Conservation (phyloP, 1,139 yeast genomes). For the Spencermartinsiella ligniputridi region DNA sequence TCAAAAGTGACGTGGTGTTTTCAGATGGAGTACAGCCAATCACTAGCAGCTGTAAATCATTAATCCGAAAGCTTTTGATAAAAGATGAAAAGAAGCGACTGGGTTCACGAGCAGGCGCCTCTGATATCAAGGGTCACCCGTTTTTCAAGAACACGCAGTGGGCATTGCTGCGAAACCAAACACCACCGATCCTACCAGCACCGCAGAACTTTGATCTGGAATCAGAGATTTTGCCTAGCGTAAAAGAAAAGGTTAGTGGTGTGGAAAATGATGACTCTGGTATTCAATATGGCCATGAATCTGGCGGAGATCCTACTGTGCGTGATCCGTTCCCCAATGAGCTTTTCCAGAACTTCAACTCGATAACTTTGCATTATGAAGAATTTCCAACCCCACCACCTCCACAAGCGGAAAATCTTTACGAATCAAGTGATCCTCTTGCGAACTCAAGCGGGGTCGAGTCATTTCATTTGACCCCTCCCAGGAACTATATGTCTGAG, state of each 20-base stretch:
- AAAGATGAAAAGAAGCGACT: constrained; percentile 85
- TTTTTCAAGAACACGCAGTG: constrained; percentile 90
- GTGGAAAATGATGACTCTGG: constrained; percentile 31
- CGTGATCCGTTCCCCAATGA: constrained; percentile 37
- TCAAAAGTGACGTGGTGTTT: constrained; percentile 79
- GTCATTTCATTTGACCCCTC: background rate
- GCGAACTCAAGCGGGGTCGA: constrained; percentile 1
- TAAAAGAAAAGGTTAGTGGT: constrained; percentile 31
- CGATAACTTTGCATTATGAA: constrained; percentile 80
- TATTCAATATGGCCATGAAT: constrained; percentile 9
- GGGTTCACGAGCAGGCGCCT: constrained; percentile 91
- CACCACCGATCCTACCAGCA: constrained; percentile 93
- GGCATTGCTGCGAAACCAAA: constrained; percentile 88
- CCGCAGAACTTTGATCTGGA: constrained; percentile 54
- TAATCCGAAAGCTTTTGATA: constrained; percentile 74
- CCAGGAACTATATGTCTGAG: constrained; percentile 4
- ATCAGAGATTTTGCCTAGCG: constrained; percentile 29
- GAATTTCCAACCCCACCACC: constrained; percentile 14
- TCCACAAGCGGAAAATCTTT: background rate
- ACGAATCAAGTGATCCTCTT: constrained; percentile 10
- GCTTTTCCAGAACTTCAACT: constrained; percentile 84
- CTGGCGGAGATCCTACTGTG: constrained; percentile 17
- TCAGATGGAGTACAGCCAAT: constrained; percentile 49
- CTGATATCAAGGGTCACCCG: constrained; percentile 84
- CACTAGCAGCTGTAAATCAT: constrained; percentile 69